Evolutionary conservation across 352 stramenopile species (phyloP).

Genomic region (Phytophthora cajani): DNA sequence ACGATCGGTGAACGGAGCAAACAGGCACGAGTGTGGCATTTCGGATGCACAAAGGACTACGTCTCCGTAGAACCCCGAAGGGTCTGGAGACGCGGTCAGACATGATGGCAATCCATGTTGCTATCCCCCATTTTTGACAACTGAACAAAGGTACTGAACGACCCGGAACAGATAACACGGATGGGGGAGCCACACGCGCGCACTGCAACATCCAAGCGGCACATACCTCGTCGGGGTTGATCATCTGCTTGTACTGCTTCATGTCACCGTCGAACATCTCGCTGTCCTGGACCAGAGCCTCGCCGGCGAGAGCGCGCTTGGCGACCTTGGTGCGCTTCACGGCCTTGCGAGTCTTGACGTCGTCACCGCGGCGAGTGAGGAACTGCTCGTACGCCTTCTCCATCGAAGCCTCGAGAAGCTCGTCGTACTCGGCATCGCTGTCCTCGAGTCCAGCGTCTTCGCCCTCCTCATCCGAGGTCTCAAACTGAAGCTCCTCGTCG

Average conservation of each 20-base stretch:
- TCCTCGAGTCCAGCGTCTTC: constrained; percentile 46
- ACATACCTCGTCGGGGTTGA: constrained; percentile 88
- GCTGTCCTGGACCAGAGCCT: constrained; percentile 79
- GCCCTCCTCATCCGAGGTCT: constrained; percentile 40
- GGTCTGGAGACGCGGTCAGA: constrained; percentile 67
- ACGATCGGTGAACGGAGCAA: neutral
- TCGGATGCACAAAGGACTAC: constrained; percentile 85
- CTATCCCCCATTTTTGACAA: constrained; percentile 93
- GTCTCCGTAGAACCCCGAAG: constrained; percentile 37
- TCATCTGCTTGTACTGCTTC: constrained; percentile 87
- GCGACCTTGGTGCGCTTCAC: constrained; percentile 88
- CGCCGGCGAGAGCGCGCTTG: constrained; percentile 81
- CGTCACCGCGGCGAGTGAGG: constrained; percentile 74
- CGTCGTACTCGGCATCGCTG: constrained; percentile 82
- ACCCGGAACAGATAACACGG: constrained; percentile 93
- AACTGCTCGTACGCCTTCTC: constrained; percentile 88
- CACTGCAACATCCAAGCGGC: constrained; percentile 22
- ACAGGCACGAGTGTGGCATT: constrained; percentile 32
- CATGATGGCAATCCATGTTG: constrained; percentile 77
- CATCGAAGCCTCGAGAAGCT: constrained; percentile 84
- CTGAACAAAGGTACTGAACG: constrained; percentile 87
- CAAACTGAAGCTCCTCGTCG: constrained; percentile 52
- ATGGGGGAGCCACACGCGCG: constrained; percentile 62
- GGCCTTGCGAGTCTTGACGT: constrained; percentile 84
- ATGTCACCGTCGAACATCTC: constrained; percentile 86